phyloP scores from a whole-genome alignment of 75 land plant genomes.

The Ceratopteris richardii region DNA sequence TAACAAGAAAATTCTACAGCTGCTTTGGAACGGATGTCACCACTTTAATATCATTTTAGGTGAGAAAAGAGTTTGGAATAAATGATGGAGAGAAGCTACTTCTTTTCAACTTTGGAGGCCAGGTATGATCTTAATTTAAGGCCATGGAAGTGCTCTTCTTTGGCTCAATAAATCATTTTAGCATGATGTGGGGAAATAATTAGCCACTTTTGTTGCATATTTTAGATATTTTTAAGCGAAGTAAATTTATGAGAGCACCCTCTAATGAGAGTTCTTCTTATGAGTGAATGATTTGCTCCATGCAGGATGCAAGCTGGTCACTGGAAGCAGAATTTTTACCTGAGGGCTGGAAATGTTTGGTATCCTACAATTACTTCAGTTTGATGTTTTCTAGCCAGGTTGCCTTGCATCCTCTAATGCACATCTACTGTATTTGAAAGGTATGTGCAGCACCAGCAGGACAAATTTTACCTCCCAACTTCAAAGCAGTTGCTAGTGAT shows the following conservation, averaged over 20 bases:
- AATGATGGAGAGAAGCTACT: slow-evolving; percentile 66
- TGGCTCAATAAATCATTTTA: too few species aligned
- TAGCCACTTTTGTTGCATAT: too few species aligned
- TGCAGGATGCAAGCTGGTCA: slow-evolving; percentile 89
- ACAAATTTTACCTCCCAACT: slow-evolving; percentile 70
- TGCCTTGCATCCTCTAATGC: too few species aligned
- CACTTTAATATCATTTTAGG: slow-evolving; percentile 30
- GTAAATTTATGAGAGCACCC: too few species aligned
- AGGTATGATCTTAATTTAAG: slow-evolving; percentile 49
- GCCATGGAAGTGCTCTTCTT: not conserved
- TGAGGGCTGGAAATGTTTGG: slow-evolving; percentile 88
- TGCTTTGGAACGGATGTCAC: not conserved
- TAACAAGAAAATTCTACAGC: not conserved
- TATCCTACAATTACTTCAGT: slow-evolving; percentile 13
- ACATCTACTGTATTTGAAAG: slow-evolving; percentile 19
- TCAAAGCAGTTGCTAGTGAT: slow-evolving; percentile 75
- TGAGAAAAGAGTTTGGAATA: slow-evolving; percentile 85
- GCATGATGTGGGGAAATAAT: too few species aligned
- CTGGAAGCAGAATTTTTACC: slow-evolving; percentile 78
- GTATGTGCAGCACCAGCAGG: slow-evolving; percentile 92
- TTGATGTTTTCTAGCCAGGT: too few species aligned
- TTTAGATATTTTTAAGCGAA: not conserved
- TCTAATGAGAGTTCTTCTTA: not conserved
- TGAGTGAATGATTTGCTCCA: not conserved
- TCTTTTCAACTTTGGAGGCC: slow-evolving; percentile 95